These are phyloP conservation scores for Posidonia oceanica DNA, from an alignment of 116 monocot genomes.

Conservation along the genomic window DNA sequence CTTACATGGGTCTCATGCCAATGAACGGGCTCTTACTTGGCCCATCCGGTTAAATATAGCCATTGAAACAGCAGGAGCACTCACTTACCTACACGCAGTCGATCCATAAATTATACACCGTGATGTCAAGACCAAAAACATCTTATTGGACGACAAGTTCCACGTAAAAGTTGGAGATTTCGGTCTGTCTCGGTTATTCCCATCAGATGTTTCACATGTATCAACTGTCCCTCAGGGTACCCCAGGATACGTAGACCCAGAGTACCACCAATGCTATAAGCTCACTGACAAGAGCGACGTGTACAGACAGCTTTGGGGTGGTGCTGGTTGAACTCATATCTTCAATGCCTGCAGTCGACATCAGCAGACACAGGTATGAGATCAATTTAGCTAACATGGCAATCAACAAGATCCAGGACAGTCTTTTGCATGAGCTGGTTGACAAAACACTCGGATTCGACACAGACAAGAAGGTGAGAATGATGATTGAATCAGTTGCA, in stretches of 20 bases:
- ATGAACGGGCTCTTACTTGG: constrained; percentile 21
- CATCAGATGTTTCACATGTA: constrained; percentile 37
- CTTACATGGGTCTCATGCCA: constrained; percentile 25
- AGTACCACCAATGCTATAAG: constrained; percentile 56
- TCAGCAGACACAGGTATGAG: constrained; percentile 27
- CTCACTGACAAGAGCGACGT: constrained; percentile 77
- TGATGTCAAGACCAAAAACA: constrained; percentile 74
- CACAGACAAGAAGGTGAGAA: constrained; percentile 18
- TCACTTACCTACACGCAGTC: constrained; percentile 62
- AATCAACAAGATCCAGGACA: constrained; percentile 39
- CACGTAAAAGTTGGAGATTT: constrained; percentile 66
- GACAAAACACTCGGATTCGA: constrained; percentile 27
- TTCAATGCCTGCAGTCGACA: constrained; percentile 55
- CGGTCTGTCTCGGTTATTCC: constrained; percentile 56
- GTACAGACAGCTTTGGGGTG: constrained; percentile 73
- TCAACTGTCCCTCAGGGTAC: constrained; percentile 72
- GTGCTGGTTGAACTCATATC: constrained; percentile 59
- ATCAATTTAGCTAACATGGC: constrained; percentile 53
- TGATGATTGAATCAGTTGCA: constrained; percentile 27
- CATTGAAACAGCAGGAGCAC: constrained; percentile 49
- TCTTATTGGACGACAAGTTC: constrained; percentile 52
- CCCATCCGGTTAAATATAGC: constrained; percentile 39
- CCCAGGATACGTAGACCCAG: constrained; percentile 66
- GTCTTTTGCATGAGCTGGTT: constrained; percentile 28
- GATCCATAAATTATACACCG: constrained; percentile 69